These are phyloP conservation scores for Beauveria sp. DNA, from an alignment of 2,329 filamentous ascomycete genomes.

Conservation along the genomic window DNA sequence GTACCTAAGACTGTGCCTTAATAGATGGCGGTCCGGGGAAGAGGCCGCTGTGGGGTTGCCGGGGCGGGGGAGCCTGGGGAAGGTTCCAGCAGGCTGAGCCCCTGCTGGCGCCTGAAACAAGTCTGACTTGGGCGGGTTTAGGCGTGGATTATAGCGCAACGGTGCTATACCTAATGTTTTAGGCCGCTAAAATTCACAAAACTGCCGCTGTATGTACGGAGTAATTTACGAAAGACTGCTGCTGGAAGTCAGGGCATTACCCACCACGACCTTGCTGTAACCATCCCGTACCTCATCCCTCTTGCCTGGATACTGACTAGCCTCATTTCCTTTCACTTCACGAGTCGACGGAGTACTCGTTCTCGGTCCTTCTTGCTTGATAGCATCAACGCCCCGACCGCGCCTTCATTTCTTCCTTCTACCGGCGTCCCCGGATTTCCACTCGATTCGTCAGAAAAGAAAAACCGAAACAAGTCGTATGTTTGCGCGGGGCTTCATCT, in stretches of 20 bases:
- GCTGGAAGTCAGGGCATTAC: not conserved
- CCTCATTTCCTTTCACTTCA: no score
- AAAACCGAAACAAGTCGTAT: not conserved
- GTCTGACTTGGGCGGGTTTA: no score
- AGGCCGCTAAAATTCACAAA: no score
- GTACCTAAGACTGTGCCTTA: no score
- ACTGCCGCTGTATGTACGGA: no score
- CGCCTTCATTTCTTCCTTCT: not conserved
- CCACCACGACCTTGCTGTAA: no score
- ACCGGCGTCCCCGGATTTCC: not conserved
- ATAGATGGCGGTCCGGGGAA: not conserved
- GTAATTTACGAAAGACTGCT: no score
- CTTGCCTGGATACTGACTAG: no score
- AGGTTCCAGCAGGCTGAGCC: not conserved
- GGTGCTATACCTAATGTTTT: no score
- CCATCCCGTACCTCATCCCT: no score
- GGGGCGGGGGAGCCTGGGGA: not conserved
- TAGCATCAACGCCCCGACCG: slow-evolving; percentile 4
- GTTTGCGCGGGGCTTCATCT: not conserved
- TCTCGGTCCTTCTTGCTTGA: not conserved
- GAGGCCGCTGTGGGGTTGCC: not conserved
- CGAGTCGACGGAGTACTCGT: not conserved
- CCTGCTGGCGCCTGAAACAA: not conserved
- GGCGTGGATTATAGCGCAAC: no score
- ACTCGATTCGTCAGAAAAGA: not conserved